Evolutionary conservation across 108 stramenopile species (phyloP), one percentile per base, ranked within the genome.

Genomic region (Fragilaria crotonensis): DNA sequence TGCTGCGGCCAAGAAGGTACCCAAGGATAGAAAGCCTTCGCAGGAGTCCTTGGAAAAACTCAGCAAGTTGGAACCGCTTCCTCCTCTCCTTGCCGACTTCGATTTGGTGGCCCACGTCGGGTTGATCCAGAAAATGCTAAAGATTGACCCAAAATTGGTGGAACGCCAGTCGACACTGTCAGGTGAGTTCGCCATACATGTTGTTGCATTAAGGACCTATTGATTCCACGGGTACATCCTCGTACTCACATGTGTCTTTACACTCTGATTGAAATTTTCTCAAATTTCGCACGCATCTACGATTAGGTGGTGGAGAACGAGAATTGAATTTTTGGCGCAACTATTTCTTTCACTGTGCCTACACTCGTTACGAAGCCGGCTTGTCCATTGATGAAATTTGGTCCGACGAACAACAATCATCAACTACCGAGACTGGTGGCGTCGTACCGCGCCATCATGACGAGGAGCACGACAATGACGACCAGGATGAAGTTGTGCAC

Each of bases 331-430:
- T 93, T 76, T 93, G 87, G 87, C 67, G 71, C 27, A 93, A 89
- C 50, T 93, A 87, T 52, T 85, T 85, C 52, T 92, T 92, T 70
- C 87, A 93, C 67, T 93, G 91, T 57, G 91, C 91, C 7, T 87
- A 73, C 48, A 73, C 83, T 45, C 68, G 91, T 45, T 89, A 87
- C 57, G 85, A 93, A 63, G 85, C 83, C 25, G 91, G 91, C 1
- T 62, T 93, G 23, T 81, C 79, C 49, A 76, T 93, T 65, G 91
- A 93, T 64, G 91, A 93, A 72, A 89, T 93, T 27, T 93, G 91
- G 91, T 85, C 84, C 14, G 79, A 72, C 18, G 65, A 83, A 22
- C 60, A 72, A n/a, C 28, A 33, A 53, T 23, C 33, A 64, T 63
- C 44, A 58, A 77, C 36, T 33, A 44, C 67, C 19, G 64, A 52